A percentile compares a stretch with the other conserved stretches of the same genome.
Evolutionary conservation across 2,329 filamentous ascomycete species (phyloP).

Genomic region (Annulohypoxylon truncatum): DNA sequence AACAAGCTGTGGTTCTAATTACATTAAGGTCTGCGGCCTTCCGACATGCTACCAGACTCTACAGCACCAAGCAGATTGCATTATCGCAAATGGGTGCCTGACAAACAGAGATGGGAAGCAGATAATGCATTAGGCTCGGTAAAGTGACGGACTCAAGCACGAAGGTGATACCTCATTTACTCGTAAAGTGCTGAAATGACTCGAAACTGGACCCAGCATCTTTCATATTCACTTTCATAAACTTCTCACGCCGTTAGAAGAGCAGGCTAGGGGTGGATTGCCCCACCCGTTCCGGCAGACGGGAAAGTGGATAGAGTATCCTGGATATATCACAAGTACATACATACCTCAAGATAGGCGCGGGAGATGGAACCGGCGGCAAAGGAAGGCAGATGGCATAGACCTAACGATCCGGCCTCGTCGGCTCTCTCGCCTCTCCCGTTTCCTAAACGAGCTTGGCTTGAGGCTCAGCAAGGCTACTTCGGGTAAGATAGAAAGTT

Average conservation of each 20-base stretch:
- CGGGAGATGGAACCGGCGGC: conserved; percentile 38
- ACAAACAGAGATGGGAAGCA: conserved; percentile 50
- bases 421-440: conserved; percentile 37
- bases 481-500: conserved; percentile 44
- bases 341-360: conserved; percentile 26
- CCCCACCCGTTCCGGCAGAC: conserved; percentile 50
- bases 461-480: conserved; percentile 39
- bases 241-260: conserved; percentile 28
- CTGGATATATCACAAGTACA: conserved; percentile 35
- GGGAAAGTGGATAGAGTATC: conserved; percentile 45
- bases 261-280: conserved; percentile 35
- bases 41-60: conserved; percentile 48
- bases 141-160: conserved; percentile 28
- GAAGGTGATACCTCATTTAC: conserved; percentile 8
- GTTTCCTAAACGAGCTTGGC: conserved; percentile 38
- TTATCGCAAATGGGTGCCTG: conserved; percentile 44
- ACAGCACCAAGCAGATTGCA: conserved; percentile 45
- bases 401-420: conserved; percentile 41
- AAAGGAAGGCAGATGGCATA: conserved; percentile 46
- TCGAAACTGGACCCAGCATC: conserved; percentile 35
- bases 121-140: conserved; percentile 41
- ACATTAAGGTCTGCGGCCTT: conserved; percentile 53
- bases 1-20: conserved; percentile 49
- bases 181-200: conserved; percentile 24
- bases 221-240: conserved; percentile 28